Conservation (phyloP, 2,329 filamentous ascomycete genomes). For the Fusarium tjaetaba region DNA sequence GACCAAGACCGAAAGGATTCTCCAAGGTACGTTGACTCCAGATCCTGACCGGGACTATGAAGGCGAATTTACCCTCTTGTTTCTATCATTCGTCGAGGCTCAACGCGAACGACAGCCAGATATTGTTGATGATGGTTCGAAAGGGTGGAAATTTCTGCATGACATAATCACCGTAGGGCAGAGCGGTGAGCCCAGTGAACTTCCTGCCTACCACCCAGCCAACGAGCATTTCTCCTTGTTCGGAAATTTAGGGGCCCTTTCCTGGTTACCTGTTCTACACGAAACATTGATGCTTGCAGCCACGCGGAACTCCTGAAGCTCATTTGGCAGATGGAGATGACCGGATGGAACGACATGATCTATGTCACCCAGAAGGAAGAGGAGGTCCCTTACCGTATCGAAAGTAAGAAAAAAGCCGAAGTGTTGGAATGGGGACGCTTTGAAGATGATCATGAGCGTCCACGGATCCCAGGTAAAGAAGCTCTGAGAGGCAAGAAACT, state of each 20-base stretch:
- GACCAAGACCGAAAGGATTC: slow-evolving; percentile 1
- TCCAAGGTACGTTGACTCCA: slow-evolving; percentile 18
- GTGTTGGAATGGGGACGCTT: not conserved
- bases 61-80: not conserved
- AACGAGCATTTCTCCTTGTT: slow-evolving; percentile 23
- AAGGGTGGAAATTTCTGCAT: slow-evolving; percentile 25
- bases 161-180: slow-evolving; percentile 2
- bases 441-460: not conserved
- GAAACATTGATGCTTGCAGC: slow-evolving; percentile 24
- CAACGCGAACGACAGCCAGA: not conserved
- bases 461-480: not conserved
- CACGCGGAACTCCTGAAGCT: slow-evolving; percentile 16
- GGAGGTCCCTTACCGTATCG: slow-evolving; percentile 19
- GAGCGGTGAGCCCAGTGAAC: not conserved
- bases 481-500: not conserved
- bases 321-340: slow-evolving; percentile 23
- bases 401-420: not conserved
- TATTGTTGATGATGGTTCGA: not conserved
- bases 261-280: not conserved
- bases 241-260: not conserved
- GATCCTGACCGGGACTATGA: slow-evolving; percentile 8
- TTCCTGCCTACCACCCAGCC: slow-evolving; percentile 8
- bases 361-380: slow-evolving; percentile 35
- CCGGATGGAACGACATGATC: slow-evolving; percentile 41
- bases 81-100: not conserved